Percentiles rank a stretch among this genome's conserved stretches.
phyloP scores from a whole-genome alignment of 805 yeast species.

The Saccharomycopsis lassenensis region DNA sequence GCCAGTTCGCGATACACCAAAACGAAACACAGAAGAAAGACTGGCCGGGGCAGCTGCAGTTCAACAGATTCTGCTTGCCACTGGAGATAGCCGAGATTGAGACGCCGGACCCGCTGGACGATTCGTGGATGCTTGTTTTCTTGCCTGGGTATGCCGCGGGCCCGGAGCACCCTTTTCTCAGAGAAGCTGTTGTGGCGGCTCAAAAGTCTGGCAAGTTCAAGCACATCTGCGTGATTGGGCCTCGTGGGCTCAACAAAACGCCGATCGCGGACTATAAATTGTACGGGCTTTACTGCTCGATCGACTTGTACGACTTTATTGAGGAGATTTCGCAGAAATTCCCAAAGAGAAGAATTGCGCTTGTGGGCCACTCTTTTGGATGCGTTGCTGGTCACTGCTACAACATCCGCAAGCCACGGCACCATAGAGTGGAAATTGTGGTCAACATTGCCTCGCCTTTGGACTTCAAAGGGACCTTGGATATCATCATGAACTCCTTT shows the following conservation, averaged over 20 bases:
- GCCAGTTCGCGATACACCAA: conserved; percentile 22
- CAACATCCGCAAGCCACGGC: too few species aligned
- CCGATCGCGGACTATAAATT: conserved; percentile 58
- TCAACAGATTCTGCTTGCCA: conserved; percentile 50
- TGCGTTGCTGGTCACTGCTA: too few species aligned
- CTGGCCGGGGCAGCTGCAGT: conserved; percentile 54
- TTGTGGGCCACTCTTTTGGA: conserved; percentile 68
- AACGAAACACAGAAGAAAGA: conserved; percentile 40
- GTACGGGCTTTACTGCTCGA: conserved; percentile 59
- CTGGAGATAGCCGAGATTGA: conserved; percentile 30
- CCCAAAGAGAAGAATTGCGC: conserved; percentile 55
- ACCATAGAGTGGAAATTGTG: too few species aligned
- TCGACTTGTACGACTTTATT: conserved; percentile 52
- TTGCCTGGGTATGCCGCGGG: conserved; percentile 51
- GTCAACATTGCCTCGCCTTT: too few species aligned
- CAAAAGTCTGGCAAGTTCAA: too few species aligned
- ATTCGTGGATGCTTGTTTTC: conserved; percentile 48
- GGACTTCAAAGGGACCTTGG: too few species aligned
- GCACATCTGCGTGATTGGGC: conserved; percentile 50
- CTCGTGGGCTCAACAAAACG: conserved; percentile 72
- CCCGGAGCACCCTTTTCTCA: conserved; percentile 27
- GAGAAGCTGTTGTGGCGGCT: too few species aligned
- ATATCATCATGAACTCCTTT: too few species aligned
- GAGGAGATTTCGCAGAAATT: conserved; percentile 36
- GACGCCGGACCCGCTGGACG: conserved; percentile 23